Base-by-base conservation (phyloP, 73 alveolate species). In the Paramecium primaurelia region DNA sequence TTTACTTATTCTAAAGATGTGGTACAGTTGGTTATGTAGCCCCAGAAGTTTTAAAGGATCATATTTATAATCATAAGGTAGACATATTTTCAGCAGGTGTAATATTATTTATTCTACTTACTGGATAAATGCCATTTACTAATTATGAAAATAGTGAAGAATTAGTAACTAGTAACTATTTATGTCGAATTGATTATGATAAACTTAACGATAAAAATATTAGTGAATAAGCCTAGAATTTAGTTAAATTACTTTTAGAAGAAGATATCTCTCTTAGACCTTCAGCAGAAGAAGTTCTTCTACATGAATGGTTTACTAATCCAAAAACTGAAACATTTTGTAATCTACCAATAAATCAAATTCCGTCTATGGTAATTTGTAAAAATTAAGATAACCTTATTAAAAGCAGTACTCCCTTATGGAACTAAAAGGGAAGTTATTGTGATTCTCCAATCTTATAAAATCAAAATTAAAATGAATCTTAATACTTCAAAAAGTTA, bases 1-100 rank as follows among this genome's bases (percentile, higher is more conserved):
- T 32, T 12, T 75, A 75, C 18, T 75, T 37, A 40, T 37, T 22
- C 20, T 11, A 30, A 34, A 22, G 28, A 37, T 75, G 88, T 42
- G 93, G 93, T 9, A 75, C 93, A 28, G 93, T 92, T 11, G 90
- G 90, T 11, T 86, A 69, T 86, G 90, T 86, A 16, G 93, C 93
- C 30, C 93, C 93, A 4, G 93, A 86, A 16, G 80, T 86, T 25
- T 37, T 86, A 4, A 86, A 47, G 26, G 90, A 86, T 69, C 20
- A 60, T 25, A 20, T 32, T 16, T 86, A 86, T 86, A 92, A 86
- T 22, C 44, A 25, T 60, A 86, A 49, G n/a, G 91, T 73, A 25
- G 93, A 86, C 16, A 30, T 49, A 3, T 86, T 30, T 59, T 64
- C 92, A 30, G 59, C 92, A 40, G 93, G 93, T 11, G 71, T 59